Evolutionary conservation across 2,329 filamentous ascomycete genomes (phyloP).

Genomic region (Aspergillus bombycis): DNA sequence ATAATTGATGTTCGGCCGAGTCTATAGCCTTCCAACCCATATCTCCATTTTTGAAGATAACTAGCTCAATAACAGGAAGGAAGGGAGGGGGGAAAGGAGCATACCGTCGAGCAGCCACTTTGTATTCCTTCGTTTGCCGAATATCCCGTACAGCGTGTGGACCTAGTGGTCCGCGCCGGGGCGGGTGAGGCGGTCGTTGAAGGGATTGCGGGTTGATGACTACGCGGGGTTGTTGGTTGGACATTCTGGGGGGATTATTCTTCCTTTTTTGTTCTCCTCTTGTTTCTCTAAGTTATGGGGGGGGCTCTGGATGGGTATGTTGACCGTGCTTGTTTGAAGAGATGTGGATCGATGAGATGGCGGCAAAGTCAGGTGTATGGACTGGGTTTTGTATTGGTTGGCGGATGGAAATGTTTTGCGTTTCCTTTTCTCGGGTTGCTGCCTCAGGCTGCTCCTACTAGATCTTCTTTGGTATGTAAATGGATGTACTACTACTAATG

Average conservation of each 20-base stretch:
- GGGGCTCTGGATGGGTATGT: neutral
- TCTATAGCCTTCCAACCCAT: neutral
- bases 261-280: neutral
- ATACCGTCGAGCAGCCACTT: slow-evolving; percentile 41
- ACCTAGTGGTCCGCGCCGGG: slow-evolving; percentile 7
- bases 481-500: too few relatives aligned
- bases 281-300: neutral
- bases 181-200: slow-evolving; percentile 1
- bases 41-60: neutral
- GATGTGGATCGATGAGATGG: neutral
- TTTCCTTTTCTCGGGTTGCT: slow-evolving; percentile 2
- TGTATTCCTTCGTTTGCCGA: slow-evolving; percentile 46
- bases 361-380: neutral
- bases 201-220: slow-evolving; percentile 16
- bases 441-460: neutral
- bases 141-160: slow-evolving; percentile 32
- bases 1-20: too few relatives aligned
- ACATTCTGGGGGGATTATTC: slow-evolving; percentile 9
- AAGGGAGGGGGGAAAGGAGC: slow-evolving; percentile 4
- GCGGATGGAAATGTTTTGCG: neutral
- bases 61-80: neutral
- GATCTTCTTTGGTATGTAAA: neutral
- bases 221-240: slow-evolving; percentile 21
- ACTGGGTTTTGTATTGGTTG: too few relatives aligned
- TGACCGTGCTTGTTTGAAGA: neutral